Evolutionary conservation across 2,329 filamentous ascomycete species (phyloP), one percentile per base, ranked within the genome.

Genomic region (Coleophoma crateriformis): DNA sequence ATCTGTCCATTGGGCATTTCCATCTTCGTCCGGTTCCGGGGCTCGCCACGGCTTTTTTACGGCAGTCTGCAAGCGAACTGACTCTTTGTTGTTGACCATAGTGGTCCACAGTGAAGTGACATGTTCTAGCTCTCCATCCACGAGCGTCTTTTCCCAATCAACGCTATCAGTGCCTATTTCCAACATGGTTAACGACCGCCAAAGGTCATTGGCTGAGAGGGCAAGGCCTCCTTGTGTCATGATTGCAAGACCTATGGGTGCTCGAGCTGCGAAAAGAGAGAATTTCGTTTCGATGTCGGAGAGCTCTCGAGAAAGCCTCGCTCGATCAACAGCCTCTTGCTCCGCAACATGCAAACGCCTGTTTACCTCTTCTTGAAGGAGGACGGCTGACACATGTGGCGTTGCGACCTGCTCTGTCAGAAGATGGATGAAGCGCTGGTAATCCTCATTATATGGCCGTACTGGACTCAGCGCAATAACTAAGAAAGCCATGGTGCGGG

Each of bases 221-320:
- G 50, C 51, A 17, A 78, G 76, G 22, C 85, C 85, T 47, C 78
- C 72, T 3, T 76, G 73, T 56, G 85, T 78, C 13, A 83, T 79
- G 50, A 90, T 85, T 58, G 84, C 87, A 66, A 90, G 81, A 17
- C 86, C 87, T 2, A 88, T 81, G 0, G 87, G 86, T 2, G 86
- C 82, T 49, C 88, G 84, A 55, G 87, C 82, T 3, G 85, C 82
- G 65, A 89, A 84, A 4, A 81, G 74, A 7, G 82, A 81, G 58
- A 89, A 88, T 49, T 82, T 81, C 17, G 80, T 78, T 50, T 85
- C 79, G 41, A 78, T 76, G 52, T 75, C 69, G 11, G 79, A 81
- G 15, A 89, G 70, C 60, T 87, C 80, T 56, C 84, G 76, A 14
- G 81, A 82, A 14, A 88, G 72, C 63, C 82, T 78, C 20, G 83